These are phyloP conservation scores for Planoprotostelium fungivorum DNA, from an alignment of 78 protist species.

Conservation along the genomic window DNA sequence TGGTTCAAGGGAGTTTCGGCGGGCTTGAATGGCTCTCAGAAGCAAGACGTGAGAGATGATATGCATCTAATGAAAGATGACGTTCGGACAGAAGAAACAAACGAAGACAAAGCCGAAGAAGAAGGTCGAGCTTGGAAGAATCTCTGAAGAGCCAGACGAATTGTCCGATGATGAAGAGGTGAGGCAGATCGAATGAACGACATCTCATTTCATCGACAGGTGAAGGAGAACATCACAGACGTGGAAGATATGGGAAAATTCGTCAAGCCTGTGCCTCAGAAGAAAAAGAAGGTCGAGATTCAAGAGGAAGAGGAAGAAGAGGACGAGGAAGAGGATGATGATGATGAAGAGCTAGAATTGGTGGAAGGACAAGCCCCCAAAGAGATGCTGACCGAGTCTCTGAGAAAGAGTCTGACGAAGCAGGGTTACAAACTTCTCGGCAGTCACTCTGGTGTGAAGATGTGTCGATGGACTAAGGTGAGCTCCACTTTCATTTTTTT, in stretches of 20 bases:
- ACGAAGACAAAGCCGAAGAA: no score
- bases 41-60: neutral
- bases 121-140: neutral
- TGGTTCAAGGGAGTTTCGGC: slow-evolving; percentile 5
- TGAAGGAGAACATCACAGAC: neutral
- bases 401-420: slow-evolving; percentile 25
- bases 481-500: no score
- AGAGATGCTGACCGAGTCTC: slow-evolving; percentile 40
- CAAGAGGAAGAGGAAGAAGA: neutral
- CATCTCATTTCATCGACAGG: neutral
- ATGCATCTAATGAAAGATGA: neutral
- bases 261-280: neutral
- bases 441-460: slow-evolving; percentile 87
- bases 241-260: slow-evolving; percentile 1
- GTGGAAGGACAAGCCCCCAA: neutral
- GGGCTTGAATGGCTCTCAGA: neutral
- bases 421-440: slow-evolving; percentile 77
- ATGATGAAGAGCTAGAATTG: neutral
- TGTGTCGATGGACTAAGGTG: slow-evolving; percentile 85
- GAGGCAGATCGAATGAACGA: neutral
- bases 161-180: neutral
- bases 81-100: neutral
- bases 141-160: neutral
- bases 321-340: neutral
- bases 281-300: neutral